These are phyloP conservation scores for Tulasnella sp. DNA, from an alignment of 768 basidiomycete genomes.

Conservation along the genomic window DNA sequence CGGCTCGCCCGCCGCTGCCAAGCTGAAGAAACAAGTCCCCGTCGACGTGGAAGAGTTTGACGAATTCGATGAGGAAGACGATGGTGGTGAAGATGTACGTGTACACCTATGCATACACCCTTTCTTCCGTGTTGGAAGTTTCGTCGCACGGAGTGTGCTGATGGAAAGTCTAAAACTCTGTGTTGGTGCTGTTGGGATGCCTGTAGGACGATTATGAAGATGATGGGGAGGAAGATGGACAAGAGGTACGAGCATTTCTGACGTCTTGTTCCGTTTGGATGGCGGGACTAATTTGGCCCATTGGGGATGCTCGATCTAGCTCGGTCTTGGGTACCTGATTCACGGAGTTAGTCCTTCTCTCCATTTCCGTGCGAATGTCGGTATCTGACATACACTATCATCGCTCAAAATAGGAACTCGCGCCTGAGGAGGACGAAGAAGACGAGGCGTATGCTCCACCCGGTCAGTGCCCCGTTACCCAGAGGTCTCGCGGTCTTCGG, in stretches of 20 bases:
- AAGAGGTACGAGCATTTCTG: not conserved
- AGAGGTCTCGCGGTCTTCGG: not conserved
- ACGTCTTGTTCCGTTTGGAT: too few species aligned
- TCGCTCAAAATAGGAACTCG: not conserved
- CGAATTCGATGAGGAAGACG: not conserved
- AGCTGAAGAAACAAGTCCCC: not conserved
- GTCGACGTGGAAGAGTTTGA: not conserved
- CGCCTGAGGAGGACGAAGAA: constrained; percentile 12
- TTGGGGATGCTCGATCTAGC: not conserved
- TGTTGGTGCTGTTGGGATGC: not conserved
- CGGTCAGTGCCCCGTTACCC: not conserved
- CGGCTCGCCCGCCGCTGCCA: not conserved
- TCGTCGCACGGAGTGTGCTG: not conserved
- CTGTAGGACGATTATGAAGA: not conserved
- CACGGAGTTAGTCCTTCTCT: not conserved
- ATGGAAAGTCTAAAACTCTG: not conserved
- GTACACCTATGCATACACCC: not conserved
- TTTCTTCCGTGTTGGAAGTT: not conserved
- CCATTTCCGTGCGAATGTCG: not conserved
- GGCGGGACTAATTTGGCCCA: too few species aligned
- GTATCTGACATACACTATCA: not conserved
- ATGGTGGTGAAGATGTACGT: not conserved
- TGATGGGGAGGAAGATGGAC: not conserved
- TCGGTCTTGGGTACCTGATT: not conserved
- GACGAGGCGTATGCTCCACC: constrained; percentile 5